These are phyloP conservation scores for Gastrolobium villosum DNA, from an alignment of 306 rosid genomes.

Conservation along the genomic window DNA sequence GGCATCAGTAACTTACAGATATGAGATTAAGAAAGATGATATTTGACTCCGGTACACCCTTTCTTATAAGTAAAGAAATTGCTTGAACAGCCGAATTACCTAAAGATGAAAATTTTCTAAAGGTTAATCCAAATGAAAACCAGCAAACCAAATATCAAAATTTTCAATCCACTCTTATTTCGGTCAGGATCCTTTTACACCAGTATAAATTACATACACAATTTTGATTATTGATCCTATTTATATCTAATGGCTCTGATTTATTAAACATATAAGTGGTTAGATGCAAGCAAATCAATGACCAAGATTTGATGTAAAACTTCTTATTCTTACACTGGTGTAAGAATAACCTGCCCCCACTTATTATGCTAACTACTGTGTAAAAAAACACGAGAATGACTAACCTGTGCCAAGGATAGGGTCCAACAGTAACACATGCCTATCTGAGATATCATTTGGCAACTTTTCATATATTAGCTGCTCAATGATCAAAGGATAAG, in stretches of 20 bases:
- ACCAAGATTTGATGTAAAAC: too few relatives aligned
- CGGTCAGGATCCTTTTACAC: too few relatives aligned
- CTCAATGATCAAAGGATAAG: slow-evolving; percentile 42
- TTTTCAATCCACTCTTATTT: not conserved
- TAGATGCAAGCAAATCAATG: too few relatives aligned
- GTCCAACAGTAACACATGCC: slow-evolving; percentile 95
- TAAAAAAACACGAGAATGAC: slow-evolving; percentile 33
- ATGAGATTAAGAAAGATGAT: slow-evolving; percentile 97
- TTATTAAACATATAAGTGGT: too few relatives aligned
- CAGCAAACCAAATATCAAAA: not conserved
- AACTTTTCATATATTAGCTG: slow-evolving; percentile 95
- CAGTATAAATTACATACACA: too few relatives aligned
- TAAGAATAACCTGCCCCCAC: too few relatives aligned
- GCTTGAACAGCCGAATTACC: slow-evolving; percentile 99
- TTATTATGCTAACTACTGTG: slow-evolving; percentile 3
- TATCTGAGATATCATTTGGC: slow-evolving; percentile 93
- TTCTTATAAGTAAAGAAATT: slow-evolving; percentile 79
- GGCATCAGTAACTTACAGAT: slow-evolving; percentile 73
- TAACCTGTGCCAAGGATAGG: slow-evolving; percentile 99
- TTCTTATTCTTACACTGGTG: too few relatives aligned
- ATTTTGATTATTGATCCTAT: too few relatives aligned
- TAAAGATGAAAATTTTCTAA: slow-evolving; percentile 45
- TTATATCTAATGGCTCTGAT: too few relatives aligned
- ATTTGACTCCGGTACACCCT: slow-evolving; percentile 98
- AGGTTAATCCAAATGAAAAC: slow-evolving; percentile 36